Evolutionary conservation across 2,329 filamentous ascomycete species (phyloP).

Genomic region (Neophaeococcomyces aloes): DNA sequence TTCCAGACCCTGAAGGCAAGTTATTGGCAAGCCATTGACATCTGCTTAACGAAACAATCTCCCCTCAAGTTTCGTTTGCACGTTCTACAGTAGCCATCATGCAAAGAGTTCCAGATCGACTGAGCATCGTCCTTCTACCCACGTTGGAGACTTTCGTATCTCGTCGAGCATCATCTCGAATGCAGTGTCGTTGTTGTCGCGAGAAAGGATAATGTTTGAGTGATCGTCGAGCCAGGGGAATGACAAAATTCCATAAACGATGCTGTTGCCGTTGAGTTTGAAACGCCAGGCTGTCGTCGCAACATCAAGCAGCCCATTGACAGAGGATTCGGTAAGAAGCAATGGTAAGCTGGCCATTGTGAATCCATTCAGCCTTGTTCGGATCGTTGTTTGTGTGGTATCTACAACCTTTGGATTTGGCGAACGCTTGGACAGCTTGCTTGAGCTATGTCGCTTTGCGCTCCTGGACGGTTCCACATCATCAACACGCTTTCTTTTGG

Average conservation of each 20-base stretch:
- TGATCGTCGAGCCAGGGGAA: constrained; percentile 16
- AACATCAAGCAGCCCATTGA: background rate
- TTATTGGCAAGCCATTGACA: too few relatives aligned
- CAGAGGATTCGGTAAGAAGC: background rate
- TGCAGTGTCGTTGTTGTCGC: constrained; percentile 9
- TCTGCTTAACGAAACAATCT: too few relatives aligned
- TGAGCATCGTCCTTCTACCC: constrained; percentile 7
- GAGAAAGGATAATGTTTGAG: constrained; percentile 13
- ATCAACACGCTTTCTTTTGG: background rate
- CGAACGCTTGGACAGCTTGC: too few relatives aligned
- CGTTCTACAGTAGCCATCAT: too few relatives aligned
- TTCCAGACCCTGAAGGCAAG: too few relatives aligned
- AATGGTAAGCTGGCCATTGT: background rate
- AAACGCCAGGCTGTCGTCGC: constrained; percentile 10
- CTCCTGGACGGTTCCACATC: too few relatives aligned
- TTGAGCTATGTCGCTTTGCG: too few relatives aligned
- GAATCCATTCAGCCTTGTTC: constrained; percentile 2
- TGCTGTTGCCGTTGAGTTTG: constrained; percentile 9
- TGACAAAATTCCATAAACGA: constrained; percentile 11
- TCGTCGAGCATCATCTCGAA: constrained; percentile 15
- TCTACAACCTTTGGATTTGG: too few relatives aligned
- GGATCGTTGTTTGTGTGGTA: too few relatives aligned
- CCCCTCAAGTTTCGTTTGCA: too few relatives aligned
- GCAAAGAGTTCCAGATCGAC: constrained; percentile 1
- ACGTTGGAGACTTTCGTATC: constrained; percentile 13